phyloP scores from a whole-genome alignment of 805 yeast species.

The Schwanniomyces occidentalis region DNA sequence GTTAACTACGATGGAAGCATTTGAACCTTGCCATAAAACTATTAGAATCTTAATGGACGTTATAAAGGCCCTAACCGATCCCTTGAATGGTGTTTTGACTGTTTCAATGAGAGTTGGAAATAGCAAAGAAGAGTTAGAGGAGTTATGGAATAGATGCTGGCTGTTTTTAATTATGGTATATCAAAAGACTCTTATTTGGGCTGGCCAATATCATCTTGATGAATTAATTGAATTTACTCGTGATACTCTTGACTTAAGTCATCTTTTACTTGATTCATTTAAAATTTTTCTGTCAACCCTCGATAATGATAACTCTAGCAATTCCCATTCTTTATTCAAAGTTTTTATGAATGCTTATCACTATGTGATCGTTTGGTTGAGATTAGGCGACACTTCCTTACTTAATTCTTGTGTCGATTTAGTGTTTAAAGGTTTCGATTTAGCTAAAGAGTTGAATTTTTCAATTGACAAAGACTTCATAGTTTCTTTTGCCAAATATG shows the following conservation, averaged over 20 bases:
- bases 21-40: constrained; percentile 75
- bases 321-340: constrained; percentile 36
- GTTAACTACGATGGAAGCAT: constrained; percentile 49
- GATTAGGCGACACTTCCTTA: constrained; percentile 77
- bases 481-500: constrained; percentile 60
- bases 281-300: constrained; percentile 34
- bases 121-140: constrained; percentile 22
- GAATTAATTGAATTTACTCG: constrained; percentile 79
- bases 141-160: constrained; percentile 78
- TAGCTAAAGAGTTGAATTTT: constrained; percentile 57
- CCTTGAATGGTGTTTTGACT: constrained; percentile 57
- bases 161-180: constrained; percentile 66
- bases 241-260: constrained; percentile 80
- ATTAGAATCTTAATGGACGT: constrained; percentile 77
- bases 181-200: constrained; percentile 73
- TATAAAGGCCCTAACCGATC: constrained; percentile 59
- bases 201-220: constrained; percentile 54
- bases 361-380: constrained; percentile 74
- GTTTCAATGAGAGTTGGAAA: constrained; percentile 14
- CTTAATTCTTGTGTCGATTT: constrained; percentile 71
- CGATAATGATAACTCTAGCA: constrained; percentile 27
- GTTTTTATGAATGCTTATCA: constrained; percentile 63
- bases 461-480: constrained; percentile 53
- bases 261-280: constrained; percentile 64
- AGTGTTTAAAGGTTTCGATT: constrained; percentile 63